These are phyloP conservation scores for Phytophthora niederhauseri DNA, from an alignment of 352 stramenopile genomes.

Conservation along the genomic window DNA sequence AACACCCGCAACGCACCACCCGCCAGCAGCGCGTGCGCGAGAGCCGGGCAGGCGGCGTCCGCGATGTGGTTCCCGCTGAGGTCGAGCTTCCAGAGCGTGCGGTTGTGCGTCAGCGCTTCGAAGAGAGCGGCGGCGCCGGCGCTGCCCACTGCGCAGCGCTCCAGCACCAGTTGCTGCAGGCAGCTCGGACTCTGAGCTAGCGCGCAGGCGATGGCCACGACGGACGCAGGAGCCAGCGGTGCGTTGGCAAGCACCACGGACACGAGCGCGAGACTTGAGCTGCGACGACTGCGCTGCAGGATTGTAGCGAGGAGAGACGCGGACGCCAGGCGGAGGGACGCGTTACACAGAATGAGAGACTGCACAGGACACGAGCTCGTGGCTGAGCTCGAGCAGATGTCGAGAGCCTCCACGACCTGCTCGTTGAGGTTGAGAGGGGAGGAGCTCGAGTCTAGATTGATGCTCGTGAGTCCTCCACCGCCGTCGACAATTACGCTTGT, in stretches of 20 bases:
- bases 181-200: slow-evolving; percentile 54
- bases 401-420: slow-evolving; percentile 58
- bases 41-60: slow-evolving; percentile 49
- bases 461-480: slow-evolving; percentile 20
- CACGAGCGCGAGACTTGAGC: slow-evolving; percentile 33
- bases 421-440: slow-evolving; percentile 43
- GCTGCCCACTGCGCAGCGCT: slow-evolving; percentile 64
- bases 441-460: neutral
- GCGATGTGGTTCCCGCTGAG: slow-evolving; percentile 70
- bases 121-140: slow-evolving; percentile 50
- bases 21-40: slow-evolving; percentile 44
- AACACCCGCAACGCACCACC: slow-evolving; percentile 48
- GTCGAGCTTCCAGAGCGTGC: slow-evolving; percentile 74
- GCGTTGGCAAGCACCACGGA: slow-evolving; percentile 74
- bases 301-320: slow-evolving; percentile 38
- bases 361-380: slow-evolving; percentile 38
- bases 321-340: slow-evolving; percentile 42
- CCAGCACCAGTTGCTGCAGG: slow-evolving; percentile 75
- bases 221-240: slow-evolving; percentile 35
- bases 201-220: slow-evolving; percentile 53
- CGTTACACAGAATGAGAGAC: slow-evolving; percentile 81
- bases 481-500: slow-evolving; percentile 68
- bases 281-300: slow-evolving; percentile 39
- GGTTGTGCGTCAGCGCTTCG: slow-evolving; percentile 54
- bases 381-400: slow-evolving; percentile 23